Base-by-base conservation (phyloP, 1,284 basidiomycete genomes). In the Agroathelia rolfsii region DNA sequence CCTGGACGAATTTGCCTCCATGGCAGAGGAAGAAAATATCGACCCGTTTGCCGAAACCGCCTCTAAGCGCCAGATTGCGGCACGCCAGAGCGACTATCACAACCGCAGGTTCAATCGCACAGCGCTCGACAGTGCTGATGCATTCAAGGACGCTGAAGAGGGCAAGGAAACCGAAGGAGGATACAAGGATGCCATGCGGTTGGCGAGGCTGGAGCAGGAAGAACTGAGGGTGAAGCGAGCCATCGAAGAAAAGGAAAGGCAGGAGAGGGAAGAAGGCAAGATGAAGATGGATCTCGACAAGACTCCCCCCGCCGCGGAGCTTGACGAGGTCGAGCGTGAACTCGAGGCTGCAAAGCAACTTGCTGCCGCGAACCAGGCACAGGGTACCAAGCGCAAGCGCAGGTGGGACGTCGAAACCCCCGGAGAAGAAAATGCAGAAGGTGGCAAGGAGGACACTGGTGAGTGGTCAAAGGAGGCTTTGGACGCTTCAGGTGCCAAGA, bases 171-270 rank as follows among this genome's bases (percentile, higher is more conserved):
- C 74, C 5, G 86, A 90, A 51, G 87, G 88, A 35, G 85, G 85
- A 5, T 98, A 98, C 59, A 92, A 88, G 53, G 93, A 97, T 50
- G 87, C 92, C 13, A 99, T 98, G 95, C 71, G 92, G 44, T 57
- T 93, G 47, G 74, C 86, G 39, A 78, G 82, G 52, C 59, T 99
- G 51, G 93, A 98, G 66, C 79, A 89, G 55, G 94, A 98, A 60
- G 94, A 98, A 59, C 69, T 69, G 46, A 66, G 89, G 36, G 92
- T 98, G 14, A 68, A 73, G 51, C 64, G 76, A 45, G 81, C 83
- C 18, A 93, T 93, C 39, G 80, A 90, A 55, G 89, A 95, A 54
- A 89, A 90, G 59, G 72, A 86, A 58, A 72, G 64, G 51, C 69
- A 72, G 53, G 84, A 87, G 13, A 68, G 78, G 43, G 84, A 86